Percentiles rank a stretch among this genome's conserved stretches.
Conservation (phyloP, 257 asterid species). For the Thymus quinquecostatus region DNA sequence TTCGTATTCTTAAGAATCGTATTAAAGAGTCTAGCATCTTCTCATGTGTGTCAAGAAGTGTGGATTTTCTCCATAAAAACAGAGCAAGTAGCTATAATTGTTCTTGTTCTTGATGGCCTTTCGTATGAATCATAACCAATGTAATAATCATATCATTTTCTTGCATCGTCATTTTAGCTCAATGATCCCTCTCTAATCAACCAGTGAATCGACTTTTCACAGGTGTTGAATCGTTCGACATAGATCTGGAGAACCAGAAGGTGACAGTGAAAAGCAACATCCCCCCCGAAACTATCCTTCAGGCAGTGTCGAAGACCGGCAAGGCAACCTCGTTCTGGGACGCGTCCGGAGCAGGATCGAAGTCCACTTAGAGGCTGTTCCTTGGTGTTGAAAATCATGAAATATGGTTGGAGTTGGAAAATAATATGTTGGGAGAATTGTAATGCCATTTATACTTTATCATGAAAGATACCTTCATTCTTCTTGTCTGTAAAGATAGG, state of each 20-base stretch:
- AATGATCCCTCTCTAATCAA: not conserved
- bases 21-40: not conserved
- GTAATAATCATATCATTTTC: not conserved
- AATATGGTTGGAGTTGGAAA: not conserved
- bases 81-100: not conserved
- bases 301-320: slow-evolving; percentile 84
- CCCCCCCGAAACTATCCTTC: slow-evolving; percentile 67
- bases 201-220: slow-evolving; percentile 13
- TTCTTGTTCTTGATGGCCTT: not conserved
- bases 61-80: not conserved
- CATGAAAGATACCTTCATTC: too few relatives aligned
- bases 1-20: not conserved
- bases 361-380: slow-evolving; percentile 32
- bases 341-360: slow-evolving; percentile 39
- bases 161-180: slow-evolving; percentile 2
- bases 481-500: too few relatives aligned
- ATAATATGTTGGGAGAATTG: slow-evolving; percentile 8
- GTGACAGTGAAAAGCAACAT: slow-evolving; percentile 79
- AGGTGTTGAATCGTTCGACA: slow-evolving; percentile 85
- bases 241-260: slow-evolving; percentile 75
- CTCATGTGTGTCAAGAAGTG: not conserved
- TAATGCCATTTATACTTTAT: not conserved
- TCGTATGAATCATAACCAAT: not conserved
- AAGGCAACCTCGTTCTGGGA: slow-evolving; percentile 88
- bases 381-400: slow-evolving; percentile 35